A percentile compares a stretch with the other conserved stretches of the same genome.
phyloP scores from a whole-genome alignment of 345 rosid genomes.

The Moricandia arvensis region DNA sequence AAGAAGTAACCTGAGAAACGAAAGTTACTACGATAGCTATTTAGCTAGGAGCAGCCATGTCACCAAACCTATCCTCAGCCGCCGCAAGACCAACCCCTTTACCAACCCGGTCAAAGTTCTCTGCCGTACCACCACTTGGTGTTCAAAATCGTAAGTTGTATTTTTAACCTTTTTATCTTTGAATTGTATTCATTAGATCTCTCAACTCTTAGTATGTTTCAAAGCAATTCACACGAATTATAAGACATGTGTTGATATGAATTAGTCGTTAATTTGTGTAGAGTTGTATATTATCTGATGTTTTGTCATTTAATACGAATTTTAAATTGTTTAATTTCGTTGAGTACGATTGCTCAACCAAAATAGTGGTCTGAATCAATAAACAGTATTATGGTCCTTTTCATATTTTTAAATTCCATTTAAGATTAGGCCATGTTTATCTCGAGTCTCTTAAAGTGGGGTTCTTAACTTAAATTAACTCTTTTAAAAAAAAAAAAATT shows the following conservation, averaged over 20 bases:
- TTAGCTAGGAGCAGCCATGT: not conserved
- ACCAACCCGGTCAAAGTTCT: conserved; percentile 17
- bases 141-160: conserved; percentile 4
- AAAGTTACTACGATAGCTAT: not conserved
- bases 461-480: no score
- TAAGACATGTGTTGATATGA: not conserved
- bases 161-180: not conserved
- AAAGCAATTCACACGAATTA: not conserved
- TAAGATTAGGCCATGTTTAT: no score
- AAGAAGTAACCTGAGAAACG: not conserved
- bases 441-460: no score
- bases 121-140: not conserved
- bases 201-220: conserved; percentile 1
- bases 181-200: not conserved
- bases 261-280: not conserved
- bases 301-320: not conserved
- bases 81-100: conserved; percentile 11
- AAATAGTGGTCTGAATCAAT: not conserved
- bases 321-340: not conserved
- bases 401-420: no score
- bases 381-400: not conserved
- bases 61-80: conserved; percentile 20
- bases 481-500: no score
- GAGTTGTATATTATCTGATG: not conserved
- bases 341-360: not conserved